A percentile compares a stretch with the other conserved stretches of the same genome.
Conservation (phyloP, 192 early-diverging fungal species). For the Cetraspora pellucida region DNA sequence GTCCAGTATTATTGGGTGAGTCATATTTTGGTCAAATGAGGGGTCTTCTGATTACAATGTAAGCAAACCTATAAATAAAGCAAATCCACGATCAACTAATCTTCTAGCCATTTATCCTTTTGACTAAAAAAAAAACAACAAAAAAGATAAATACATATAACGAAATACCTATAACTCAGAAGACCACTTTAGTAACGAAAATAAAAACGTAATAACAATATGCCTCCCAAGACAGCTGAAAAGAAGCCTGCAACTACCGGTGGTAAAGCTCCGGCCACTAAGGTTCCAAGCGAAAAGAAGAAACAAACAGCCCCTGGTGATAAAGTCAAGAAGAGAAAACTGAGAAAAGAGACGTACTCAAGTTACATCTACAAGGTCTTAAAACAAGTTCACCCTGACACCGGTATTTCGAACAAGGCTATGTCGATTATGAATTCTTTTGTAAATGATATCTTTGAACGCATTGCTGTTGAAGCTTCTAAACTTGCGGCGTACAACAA, state of each 20-base stretch:
- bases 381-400: constrained; percentile 95
- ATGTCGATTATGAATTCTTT: constrained; percentile 96
- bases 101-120: too few relatives aligned
- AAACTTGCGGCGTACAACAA: constrained; percentile 94
- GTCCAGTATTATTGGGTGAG: too few relatives aligned
- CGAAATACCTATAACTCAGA: too few relatives aligned
- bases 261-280: constrained; percentile 52
- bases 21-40: too few relatives aligned
- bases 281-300: constrained; percentile 45
- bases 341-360: constrained; percentile 74
- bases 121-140: too few relatives aligned
- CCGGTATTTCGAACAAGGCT: constrained; percentile 96
- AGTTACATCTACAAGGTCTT: constrained; percentile 95
- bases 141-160: too few relatives aligned
- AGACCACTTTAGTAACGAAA: too few relatives aligned
- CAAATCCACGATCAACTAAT: too few relatives aligned
- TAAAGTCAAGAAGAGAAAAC: constrained; percentile 44
- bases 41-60: too few relatives aligned
- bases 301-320: constrained; percentile 20
- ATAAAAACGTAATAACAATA: not conserved
- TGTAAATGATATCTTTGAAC: constrained; percentile 97
- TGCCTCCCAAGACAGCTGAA: constrained; percentile 44
- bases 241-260: constrained; percentile 64
- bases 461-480: constrained; percentile 82
- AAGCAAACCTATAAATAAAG: too few relatives aligned